Base-by-base conservation (phyloP, 768 basidiomycete species). In the Cubamyces lactineus region DNA sequence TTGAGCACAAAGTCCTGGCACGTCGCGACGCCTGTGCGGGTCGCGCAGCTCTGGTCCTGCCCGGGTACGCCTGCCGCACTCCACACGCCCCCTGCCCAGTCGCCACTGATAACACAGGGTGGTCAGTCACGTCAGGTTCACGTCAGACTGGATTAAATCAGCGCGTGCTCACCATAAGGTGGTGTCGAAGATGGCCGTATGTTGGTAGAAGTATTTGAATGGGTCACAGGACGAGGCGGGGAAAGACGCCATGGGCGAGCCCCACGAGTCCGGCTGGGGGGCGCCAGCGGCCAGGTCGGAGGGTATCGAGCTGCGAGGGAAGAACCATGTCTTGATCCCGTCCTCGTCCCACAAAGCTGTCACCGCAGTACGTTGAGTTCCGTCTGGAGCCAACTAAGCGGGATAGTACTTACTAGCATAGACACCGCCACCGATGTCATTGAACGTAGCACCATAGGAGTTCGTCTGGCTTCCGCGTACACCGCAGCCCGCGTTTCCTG, bases 61-160 rank as follows among this genome's bases (percentile, higher is more conserved):
- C 94, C 94, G 17, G 91, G 91, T 55, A 88, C 82, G 30, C 92
- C 92, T 52, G 87, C 75, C 23, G 68, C 63, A 51, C 75, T 77
- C 95, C 95, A 98, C n/a, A 85, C 88, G 48, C 77, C 77, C 50
- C 87, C 85, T 12, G 94, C 94, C 95, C 94, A 98, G 66, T 96
- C 91, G 61, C 94, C 94, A 68, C 92, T 89, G 63, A 34, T 23
- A 38, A 52, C 6, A n/a, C 19, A 40, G 17, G 23, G 23, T 13
- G 23, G 57, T 49, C 42, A n/a, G 58, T 68, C 53, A 68, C 24
- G 38, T 26, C 21, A 52, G 39, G 38, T 15, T 28, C 50, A 52
- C 62, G 59, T 49, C 12, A 28, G 45, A 66, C 64, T 51, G 30
- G 12, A 23, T 2, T 15, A 3, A 49, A 15, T 26, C n/a, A 42